Base-by-base conservation (phyloP, 2,329 filamentous ascomycete species). In the Aspergillus transmontanensis region DNA sequence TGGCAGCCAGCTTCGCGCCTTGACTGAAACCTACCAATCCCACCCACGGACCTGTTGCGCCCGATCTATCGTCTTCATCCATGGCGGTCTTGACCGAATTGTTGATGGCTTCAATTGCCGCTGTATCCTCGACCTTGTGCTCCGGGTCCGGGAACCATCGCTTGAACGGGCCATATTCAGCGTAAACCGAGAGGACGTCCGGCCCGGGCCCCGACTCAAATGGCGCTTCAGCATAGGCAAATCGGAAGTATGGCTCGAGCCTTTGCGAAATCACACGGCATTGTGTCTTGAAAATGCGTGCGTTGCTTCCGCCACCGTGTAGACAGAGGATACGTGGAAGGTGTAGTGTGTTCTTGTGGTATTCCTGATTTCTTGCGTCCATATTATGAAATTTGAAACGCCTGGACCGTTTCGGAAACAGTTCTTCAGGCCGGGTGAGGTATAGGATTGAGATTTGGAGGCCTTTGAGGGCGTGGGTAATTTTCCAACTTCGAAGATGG, bases 241-340 rank as follows among this genome's bases (percentile, higher is more conserved):
- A 84, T 46, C 91, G 87, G 75, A 93, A 92, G 53, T 83, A 77
- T 7, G 83, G 75, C 51, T 78, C 73, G 0, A 93, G 84, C 59
- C 79, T 72, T 54, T 75, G 72, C 59, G 81, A 79, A 7, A 87
- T 76, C 6, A 80, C 80, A 65, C 91, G 90, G 68, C 87, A 87
- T 79, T 94, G 91, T 12, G 84, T 75, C 64, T 84, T 80, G 80
- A 93, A 93, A 74, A 93, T 86, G 46, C 82, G 73, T n/a, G 84
- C 88, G 71, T 90, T 93, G 67, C 89, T 87, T 64, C 91, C 91
- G 70, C 90, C 91, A 73, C 91, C 91, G 76, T 94, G 91, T n/a
- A 94, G 87, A 78, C 90, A 93, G 69, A 94, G 88, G 68, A 94
- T 87, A 63, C 90, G 88, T 3, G 90, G 90, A 32, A 67, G 60